A percentile compares a stretch with the other conserved stretches of the same genome.
These are phyloP conservation scores for Diplodia mutila DNA, from an alignment of 2,329 filamentous ascomycete genomes.

Conservation along the genomic window DNA sequence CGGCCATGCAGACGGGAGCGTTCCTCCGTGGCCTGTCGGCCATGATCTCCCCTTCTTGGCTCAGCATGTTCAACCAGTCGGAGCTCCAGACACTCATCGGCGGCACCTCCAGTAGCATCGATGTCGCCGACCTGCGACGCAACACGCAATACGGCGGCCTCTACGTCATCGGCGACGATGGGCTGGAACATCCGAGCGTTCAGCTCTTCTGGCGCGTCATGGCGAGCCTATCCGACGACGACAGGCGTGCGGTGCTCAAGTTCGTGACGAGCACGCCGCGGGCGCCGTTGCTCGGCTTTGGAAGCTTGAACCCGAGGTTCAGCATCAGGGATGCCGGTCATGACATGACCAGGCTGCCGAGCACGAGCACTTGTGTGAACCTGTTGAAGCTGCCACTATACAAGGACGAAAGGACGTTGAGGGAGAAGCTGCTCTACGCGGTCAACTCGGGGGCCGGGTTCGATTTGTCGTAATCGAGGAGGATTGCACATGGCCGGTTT, in stretches of 20 bases:
- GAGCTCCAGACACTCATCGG: constrained; percentile 93
- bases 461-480: constrained; percentile 56
- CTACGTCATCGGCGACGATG: constrained; percentile 88
- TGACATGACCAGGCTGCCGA: constrained; percentile 80
- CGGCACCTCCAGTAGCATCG: constrained; percentile 82
- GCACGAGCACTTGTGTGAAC: constrained; percentile 95
- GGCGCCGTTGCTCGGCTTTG: constrained; percentile 86
- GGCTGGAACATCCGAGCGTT: constrained; percentile 81
- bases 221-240: constrained; percentile 71
- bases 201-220: constrained; percentile 91
- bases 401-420: constrained; percentile 64
- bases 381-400: constrained; percentile 90
- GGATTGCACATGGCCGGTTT: no score
- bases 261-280: constrained; percentile 94
- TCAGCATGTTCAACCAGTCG: constrained; percentile 97
- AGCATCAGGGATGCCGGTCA: constrained; percentile 82
- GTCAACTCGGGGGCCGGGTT: constrained; percentile 90
- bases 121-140: constrained; percentile 79
- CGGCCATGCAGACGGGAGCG: constrained; percentile 77
- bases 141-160: constrained; percentile 88
- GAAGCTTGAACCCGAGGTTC: constrained; percentile 81
- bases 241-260: constrained; percentile 85
- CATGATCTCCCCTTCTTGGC: constrained; percentile 90
- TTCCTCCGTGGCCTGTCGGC: constrained; percentile 84
- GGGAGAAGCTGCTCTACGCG: constrained; percentile 84